Evolutionary conservation across 2,329 filamentous ascomycete species (phyloP).

Genomic region (Talaromyces sp.): DNA sequence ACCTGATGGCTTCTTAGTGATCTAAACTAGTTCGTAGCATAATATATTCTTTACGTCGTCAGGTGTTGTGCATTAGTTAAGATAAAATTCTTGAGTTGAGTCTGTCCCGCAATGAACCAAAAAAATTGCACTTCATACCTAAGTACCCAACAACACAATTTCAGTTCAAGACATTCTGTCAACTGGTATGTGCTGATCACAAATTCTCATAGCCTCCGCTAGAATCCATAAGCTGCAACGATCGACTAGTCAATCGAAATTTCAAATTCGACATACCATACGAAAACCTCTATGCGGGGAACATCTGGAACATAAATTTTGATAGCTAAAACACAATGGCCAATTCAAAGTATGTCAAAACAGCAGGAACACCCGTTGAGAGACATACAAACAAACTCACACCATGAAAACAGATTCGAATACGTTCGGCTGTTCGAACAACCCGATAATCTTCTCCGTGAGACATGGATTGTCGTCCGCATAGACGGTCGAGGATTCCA

Average conservation of each 20-base stretch:
- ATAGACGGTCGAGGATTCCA: slow-evolving; percentile 94
- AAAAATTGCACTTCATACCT: neutral
- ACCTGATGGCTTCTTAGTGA: neutral
- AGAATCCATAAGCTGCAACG: neutral
- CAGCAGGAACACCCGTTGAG: too few species aligned
- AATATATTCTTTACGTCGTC: too few species aligned
- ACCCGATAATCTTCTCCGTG: slow-evolving; percentile 72
- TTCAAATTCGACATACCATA: neutral
- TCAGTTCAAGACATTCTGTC: neutral
- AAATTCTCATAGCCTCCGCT: neutral
- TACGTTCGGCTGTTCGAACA: slow-evolving; percentile 92
- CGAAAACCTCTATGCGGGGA: slow-evolving; percentile 4
- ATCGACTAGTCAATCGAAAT: neutral
- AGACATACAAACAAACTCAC: neutral
- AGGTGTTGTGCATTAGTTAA: neutral
- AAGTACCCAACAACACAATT: neutral
- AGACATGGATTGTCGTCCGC: slow-evolving; percentile 93
- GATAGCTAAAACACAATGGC: slow-evolving; percentile 26
- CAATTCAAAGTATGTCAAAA: slow-evolving; percentile 36
- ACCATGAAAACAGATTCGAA: slow-evolving; percentile 64
- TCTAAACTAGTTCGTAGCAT: neutral
- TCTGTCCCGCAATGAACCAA: slow-evolving; percentile 3
- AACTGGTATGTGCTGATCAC: neutral
- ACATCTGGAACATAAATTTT: neutral
- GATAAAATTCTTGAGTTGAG: neutral